Evolutionary conservation across 257 asterid species (phyloP), one percentile per base, ranked within the genome.

Genomic region (Phtheirospermum japonicum): DNA sequence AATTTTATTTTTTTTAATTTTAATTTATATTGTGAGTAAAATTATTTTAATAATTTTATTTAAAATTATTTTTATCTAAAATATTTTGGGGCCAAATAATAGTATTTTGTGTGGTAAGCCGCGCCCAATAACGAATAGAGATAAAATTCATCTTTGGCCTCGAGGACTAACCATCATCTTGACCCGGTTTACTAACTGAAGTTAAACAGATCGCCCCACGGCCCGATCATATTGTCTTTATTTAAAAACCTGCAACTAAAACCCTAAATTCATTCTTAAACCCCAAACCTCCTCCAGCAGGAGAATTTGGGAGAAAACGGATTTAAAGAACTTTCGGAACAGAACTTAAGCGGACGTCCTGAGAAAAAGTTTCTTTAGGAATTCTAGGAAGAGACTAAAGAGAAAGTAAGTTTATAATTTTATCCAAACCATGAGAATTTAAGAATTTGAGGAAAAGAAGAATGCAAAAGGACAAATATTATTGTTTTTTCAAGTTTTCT

Each of bases 251-350:
- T 71, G 67, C 66, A n/a, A 17, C 71, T 68, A 73, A 68, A 73
- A 73, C 78, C 78, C 78, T 73, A 73, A 57, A n/a, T 32, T 13
- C 49, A 42, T 26, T 57, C 67, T 68, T 64, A 68, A 73, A 63
- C 74, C 73, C 73, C 31, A 8, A 26, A 36, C 45, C 66, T 62
- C 66, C 30, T 61, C 48, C 1, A 36, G 65, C 33, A 30, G 34
- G 42, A 8, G 30, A 14, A 30, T 34, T 61, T 40, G 46, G n/a
- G 63, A 26, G 63, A 46, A 16, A 9, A 30, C 9, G 39, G 23
- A 34, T 14, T 33, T 19, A 2, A 33, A 11, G 54, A 72, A 54
- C 55, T 32, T 34, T 17, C 18, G 39, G 52, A 16, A 66, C 54
- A 10, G 36, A 43, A 49, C 2, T 12, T 71, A 36, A 32, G 34